Conservation (phyloP, 768 basidiomycete genomes). For the Leccinum aurantiacum region DNA sequence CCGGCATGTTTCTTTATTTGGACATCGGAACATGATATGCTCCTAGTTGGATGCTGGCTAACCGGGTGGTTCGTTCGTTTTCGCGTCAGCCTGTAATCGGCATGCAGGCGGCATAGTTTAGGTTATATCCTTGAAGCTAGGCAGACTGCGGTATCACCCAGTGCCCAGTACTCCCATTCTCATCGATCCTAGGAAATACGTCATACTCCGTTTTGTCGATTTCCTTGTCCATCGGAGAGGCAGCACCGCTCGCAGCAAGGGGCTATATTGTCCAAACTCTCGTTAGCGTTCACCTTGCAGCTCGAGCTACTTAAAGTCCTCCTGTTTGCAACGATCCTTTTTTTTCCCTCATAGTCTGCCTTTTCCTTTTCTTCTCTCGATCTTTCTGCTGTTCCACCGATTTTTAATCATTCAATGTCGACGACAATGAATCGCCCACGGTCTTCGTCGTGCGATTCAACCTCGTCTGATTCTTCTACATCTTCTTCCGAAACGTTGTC, state of each 20-base stretch:
- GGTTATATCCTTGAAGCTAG: slow-evolving; percentile 14
- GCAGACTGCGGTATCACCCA: slow-evolving; percentile 8
- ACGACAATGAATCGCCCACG: slow-evolving; percentile 21
- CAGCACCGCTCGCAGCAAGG: slow-evolving; percentile 15
- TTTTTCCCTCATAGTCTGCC: background rate
- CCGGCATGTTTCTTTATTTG: slow-evolving; percentile 26
- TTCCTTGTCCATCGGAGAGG: slow-evolving; percentile 13
- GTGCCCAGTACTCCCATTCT: background rate
- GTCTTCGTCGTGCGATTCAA: slow-evolving; percentile 20
- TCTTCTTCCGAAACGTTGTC: slow-evolving; percentile 41
- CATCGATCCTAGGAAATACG: background rate
- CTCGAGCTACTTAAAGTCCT: slow-evolving; percentile 24
- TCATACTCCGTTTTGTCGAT: background rate
- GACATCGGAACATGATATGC: slow-evolving; percentile 20
- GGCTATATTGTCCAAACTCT: slow-evolving; percentile 7
- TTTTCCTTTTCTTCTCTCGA: background rate
- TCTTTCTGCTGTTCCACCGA: background rate
- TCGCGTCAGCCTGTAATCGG: slow-evolving; percentile 16
- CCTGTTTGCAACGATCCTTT: background rate
- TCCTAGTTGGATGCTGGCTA: slow-evolving; percentile 18
- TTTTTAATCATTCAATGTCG: background rate
- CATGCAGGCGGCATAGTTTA: slow-evolving; percentile 10
- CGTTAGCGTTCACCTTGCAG: background rate
- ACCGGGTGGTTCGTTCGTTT: slow-evolving; percentile 13
- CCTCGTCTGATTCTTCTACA: slow-evolving; percentile 27